phyloP scores from a whole-genome alignment of 371 early-diverging fungal species.

The Apophysomyces ossiformis region DNA sequence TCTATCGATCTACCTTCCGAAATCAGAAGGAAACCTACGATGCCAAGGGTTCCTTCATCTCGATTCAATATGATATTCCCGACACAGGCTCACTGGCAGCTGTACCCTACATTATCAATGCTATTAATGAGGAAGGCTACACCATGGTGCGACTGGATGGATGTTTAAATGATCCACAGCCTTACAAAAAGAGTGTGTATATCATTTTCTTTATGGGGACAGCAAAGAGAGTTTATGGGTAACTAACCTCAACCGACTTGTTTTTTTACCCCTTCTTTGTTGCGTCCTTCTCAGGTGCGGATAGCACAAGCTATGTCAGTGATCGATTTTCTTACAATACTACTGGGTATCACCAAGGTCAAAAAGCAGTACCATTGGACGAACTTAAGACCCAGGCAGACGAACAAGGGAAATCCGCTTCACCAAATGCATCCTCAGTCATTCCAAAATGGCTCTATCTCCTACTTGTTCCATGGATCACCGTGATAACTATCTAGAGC shows the following conservation, averaged over 20 bases:
- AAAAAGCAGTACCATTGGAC: slow-evolving; percentile 22
- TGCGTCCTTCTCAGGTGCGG: slow-evolving; percentile 22
- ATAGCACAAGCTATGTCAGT: slow-evolving; percentile 31
- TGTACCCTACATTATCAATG: slow-evolving; percentile 50
- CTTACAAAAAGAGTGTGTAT: slow-evolving; percentile 49
- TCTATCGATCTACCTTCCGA: slow-evolving; percentile 39
- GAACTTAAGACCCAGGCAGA: neutral
- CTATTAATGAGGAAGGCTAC: slow-evolving; percentile 52
- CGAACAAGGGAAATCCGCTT: neutral
- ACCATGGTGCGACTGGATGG: slow-evolving; percentile 62
- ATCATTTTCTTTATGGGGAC: too few relatives aligned
- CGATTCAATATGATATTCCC: slow-evolving; percentile 57
- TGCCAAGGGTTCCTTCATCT: slow-evolving; percentile 54
- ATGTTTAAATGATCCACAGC: slow-evolving; percentile 55
- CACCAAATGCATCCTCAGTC: neutral
- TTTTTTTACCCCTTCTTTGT: neutral
- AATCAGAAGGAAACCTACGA: slow-evolving; percentile 55
- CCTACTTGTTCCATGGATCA: neutral
- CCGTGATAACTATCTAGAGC: neutral
- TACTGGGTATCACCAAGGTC: slow-evolving; percentile 49
- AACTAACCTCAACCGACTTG: too few relatives aligned
- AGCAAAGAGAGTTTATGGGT: too few relatives aligned
- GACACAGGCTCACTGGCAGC: slow-evolving; percentile 43
- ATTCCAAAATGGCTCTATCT: neutral
- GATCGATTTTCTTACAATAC: slow-evolving; percentile 50